Evolutionary conservation across 139 green algal genomes (phyloP), one percentile per base, ranked within the genome.

Genomic region (Chlamydomonas sp.): DNA sequence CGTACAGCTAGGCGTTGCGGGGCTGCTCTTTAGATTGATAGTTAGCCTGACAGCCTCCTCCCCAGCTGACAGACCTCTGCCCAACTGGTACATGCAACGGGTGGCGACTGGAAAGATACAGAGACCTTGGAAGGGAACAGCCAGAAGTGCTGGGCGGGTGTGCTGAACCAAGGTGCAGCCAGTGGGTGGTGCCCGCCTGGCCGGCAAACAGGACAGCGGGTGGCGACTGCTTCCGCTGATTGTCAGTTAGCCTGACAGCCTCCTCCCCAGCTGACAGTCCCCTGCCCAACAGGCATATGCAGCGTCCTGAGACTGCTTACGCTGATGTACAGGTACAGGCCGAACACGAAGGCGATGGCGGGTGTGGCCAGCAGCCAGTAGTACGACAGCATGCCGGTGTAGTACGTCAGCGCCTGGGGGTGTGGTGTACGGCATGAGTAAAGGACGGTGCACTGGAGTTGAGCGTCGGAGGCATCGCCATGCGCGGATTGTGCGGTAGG

Each of bases 321-420:
- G 57, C 79, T 90, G 3, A 98, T 57, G 90, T 97, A 98, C 6
- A 98, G 92, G 86, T 98, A 98, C 67, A 90, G 84, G n/a, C 96
- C 96, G 84, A 98, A 98, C 3, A 98, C 82, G 81, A 96, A 92
- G 76, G 91, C 96, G 16, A 98, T 93, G 58, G 93, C 93, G 20
- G 96, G 96, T 2, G 95, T 98, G 76, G 96, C 96, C 31, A 98
- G 91, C 77, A 98, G 89, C 96, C 96, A 98, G 89, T 97, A 98
- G 89, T 98, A 98, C 5, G 92, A 90, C 31, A 98, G 91, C 93
- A 97, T 95, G 79, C 95, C 96, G 8, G 71, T 63, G 83, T 98
- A 98, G 93, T 97, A 98, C 5, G 87, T 92, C 31, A 93, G n/a
- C 0, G 92, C 93, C 90, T 96, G 90, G 68, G 85, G 14, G 58